Conservation (phyloP, 2,329 filamentous ascomycete genomes). For the Aphanoascus verrucosus region DNA sequence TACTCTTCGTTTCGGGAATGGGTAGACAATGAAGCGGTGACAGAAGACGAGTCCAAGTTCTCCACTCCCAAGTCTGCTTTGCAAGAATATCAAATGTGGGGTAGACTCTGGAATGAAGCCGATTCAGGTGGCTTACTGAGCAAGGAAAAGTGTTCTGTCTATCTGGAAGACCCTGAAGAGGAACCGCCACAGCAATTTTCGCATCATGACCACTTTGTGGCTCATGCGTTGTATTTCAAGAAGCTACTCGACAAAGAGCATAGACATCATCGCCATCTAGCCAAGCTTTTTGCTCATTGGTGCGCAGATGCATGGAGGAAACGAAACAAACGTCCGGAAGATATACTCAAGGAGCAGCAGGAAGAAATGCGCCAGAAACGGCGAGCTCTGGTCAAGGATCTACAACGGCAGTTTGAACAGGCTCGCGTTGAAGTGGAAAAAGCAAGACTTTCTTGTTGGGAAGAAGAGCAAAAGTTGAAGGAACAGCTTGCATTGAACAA, state of each 20-base stretch:
- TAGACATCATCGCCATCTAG: constrained; percentile 60
- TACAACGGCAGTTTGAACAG: constrained; percentile 51
- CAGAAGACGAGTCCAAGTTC: constrained; percentile 35
- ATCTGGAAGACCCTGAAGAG: constrained; percentile 59
- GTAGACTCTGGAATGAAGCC: constrained; percentile 60
- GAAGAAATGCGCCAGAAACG: constrained; percentile 59
- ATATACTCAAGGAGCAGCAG: constrained; percentile 67
- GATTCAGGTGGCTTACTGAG: constrained; percentile 67
- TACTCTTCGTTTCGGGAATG: constrained; percentile 52
- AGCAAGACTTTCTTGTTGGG: constrained; percentile 46
- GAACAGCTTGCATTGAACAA: constrained; percentile 46
- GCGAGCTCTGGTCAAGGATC: constrained; percentile 56
- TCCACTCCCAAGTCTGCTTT: constrained; percentile 50
- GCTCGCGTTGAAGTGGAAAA: constrained; percentile 49
- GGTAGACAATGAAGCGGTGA: constrained; percentile 44
- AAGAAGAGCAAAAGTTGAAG: constrained; percentile 43
- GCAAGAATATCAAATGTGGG: constrained; percentile 58
- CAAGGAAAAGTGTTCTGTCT: constrained; percentile 57
- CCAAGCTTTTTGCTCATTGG: constrained; percentile 61
- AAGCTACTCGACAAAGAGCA: constrained; percentile 72
- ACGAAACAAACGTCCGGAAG: constrained; percentile 46
- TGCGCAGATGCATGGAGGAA: constrained; percentile 36
- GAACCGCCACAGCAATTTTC: constrained; percentile 71
- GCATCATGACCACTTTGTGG: constrained; percentile 75
- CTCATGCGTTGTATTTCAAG: constrained; percentile 69